A percentile compares a stretch with the other conserved stretches of the same genome.
phyloP scores from a whole-genome alignment of 495 filamentous ascomycete genomes.

The Lepidopterella palustris region DNA sequence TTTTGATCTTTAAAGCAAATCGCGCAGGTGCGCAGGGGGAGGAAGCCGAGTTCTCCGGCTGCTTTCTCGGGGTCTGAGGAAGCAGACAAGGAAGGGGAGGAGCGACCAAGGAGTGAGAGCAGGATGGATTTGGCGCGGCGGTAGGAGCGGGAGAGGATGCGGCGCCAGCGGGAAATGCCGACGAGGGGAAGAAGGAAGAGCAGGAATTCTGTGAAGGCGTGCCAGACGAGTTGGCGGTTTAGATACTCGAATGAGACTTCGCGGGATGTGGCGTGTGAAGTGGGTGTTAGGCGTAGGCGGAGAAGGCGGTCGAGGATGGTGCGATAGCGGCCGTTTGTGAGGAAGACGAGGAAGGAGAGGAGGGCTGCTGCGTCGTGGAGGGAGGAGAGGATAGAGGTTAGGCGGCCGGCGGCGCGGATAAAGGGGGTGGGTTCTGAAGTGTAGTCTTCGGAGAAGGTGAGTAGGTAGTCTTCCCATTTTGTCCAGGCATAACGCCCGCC shows the following conservation, averaged over 20 bases:
- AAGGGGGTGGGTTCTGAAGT: slow-evolving; percentile 34
- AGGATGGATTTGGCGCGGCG: slow-evolving; percentile 63
- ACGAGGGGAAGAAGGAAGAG: slow-evolving; percentile 92
- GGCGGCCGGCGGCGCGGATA: slow-evolving; percentile 53
- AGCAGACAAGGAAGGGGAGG: slow-evolving; percentile 32
- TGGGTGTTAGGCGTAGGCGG: slow-evolving; percentile 76
- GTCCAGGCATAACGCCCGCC: slow-evolving; percentile 82
- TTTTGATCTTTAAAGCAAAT: slow-evolving; percentile 96
- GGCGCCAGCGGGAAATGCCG: slow-evolving; percentile 84
- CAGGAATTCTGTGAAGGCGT: slow-evolving; percentile 96
- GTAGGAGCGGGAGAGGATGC: slow-evolving; percentile 82
- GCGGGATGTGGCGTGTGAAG: slow-evolving; percentile 71
- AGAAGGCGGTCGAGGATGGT: slow-evolving; percentile 84
- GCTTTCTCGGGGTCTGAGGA: slow-evolving; percentile 45
- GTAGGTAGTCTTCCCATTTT: slow-evolving; percentile 66
- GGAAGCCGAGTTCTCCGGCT: slow-evolving; percentile 69
- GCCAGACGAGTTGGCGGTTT: slow-evolving; percentile 96
- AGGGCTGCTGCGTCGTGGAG: slow-evolving; percentile 74
- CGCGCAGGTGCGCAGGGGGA: slow-evolving; percentile 93
- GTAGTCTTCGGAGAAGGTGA: slow-evolving; percentile 31
- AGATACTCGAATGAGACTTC: slow-evolving; percentile 97
- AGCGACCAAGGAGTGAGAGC: slow-evolving; percentile 37
- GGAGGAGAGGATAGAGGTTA: slow-evolving; percentile 63
- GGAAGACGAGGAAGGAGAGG: slow-evolving; percentile 78
- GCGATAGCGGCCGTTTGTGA: slow-evolving; percentile 83